Conservation (phyloP, 164 flowering plant species). For the Umbellularia californica region DNA sequence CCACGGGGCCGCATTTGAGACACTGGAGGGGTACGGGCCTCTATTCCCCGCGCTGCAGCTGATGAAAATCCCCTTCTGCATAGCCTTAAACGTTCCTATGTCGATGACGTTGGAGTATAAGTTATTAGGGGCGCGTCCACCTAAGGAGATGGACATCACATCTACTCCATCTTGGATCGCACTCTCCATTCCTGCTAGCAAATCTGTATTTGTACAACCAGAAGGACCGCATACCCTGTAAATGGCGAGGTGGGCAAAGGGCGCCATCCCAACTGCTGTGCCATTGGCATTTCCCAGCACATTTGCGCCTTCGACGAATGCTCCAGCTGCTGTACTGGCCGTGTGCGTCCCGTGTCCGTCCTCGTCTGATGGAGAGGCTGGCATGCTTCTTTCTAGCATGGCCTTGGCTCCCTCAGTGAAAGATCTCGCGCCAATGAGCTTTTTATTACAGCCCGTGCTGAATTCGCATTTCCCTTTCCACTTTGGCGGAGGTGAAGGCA, state of each 20-base stretch:
- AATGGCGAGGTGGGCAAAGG: constrained; percentile 27
- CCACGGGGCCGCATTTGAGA: constrained; percentile 40
- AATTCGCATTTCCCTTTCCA: constrained; percentile 49
- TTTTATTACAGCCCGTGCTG: constrained; percentile 34
- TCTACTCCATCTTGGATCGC: constrained; percentile 38
- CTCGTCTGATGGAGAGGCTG: constrained; percentile 21
- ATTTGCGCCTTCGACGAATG: constrained; percentile 18
- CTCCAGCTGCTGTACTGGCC: constrained; percentile 38
- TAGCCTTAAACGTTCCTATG: constrained; percentile 28
- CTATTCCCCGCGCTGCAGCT: constrained; percentile 21
- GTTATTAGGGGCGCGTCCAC: background rate
- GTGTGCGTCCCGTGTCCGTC: constrained; percentile 41
- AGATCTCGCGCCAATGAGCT: constrained; percentile 46
- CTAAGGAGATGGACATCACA: constrained; percentile 33
- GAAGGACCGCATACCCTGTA: constrained; percentile 8
- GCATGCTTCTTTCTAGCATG: background rate
- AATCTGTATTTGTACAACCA: constrained; percentile 18
- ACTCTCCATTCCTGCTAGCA: constrained; percentile 27
- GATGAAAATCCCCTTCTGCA: constrained; percentile 2
- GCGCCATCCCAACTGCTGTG: constrained; percentile 36
- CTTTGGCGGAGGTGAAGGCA: constrained; percentile 45
- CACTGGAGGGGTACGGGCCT: constrained; percentile 20
- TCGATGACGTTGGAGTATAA: constrained; percentile 15
- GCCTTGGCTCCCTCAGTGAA: constrained; percentile 18
- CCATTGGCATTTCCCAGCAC: constrained; percentile 25